Base-by-base conservation (phyloP, 257 asterid genomes). In the Capsicum rhomboideum region DNA sequence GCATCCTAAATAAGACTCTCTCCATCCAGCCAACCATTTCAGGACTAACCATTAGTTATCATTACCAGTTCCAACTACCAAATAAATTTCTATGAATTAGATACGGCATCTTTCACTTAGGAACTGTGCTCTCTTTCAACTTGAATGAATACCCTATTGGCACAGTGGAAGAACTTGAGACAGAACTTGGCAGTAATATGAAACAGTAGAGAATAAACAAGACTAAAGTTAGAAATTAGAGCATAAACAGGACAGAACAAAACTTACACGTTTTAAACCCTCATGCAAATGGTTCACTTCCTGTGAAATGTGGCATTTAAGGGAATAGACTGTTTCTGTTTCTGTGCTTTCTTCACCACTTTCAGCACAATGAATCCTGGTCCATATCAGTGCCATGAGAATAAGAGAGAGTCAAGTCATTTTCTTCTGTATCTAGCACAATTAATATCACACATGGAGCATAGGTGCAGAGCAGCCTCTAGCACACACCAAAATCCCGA, bases 211-310 rank as follows among this genome's bases (percentile, higher is more conserved):
- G 40, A 34, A 34, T 34, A 34, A 34, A 34, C 40, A 34, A 34
- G 40, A 75, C 42, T 46, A 31, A 10, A 75, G 42, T 23, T 46
- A 75, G 59, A 78, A 40, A 61, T 67, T 72, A 69, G 53, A 37
- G n/a, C 72, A 53, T 18, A 28, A 37, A 77, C 55, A 23, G 80
- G 28, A 82, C 23, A 49, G 55, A 84, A 59, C 84, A 79, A 75
- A 86, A 90, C 98, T 95, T 91, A 97, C 99, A 58, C 82, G 94
- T 91, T 85, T 93, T 83, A 97, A 89, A 72, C 99, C 99, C 92
- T 97, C 99, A 37, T 95, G 99, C 84, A 97, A 93, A 91, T 95
- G 98, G 85, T 97, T 97, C 93, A 97, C 99, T 88, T 97, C 99
- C 23, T 97, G 99, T 1, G 99, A 97, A 83, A 97, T 97, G 90